Percentiles rank a stretch among this genome's conserved stretches.
Evolutionary conservation across 1,284 basidiomycete genomes (phyloP).

Genomic region (Ustilago esculenta): DNA sequence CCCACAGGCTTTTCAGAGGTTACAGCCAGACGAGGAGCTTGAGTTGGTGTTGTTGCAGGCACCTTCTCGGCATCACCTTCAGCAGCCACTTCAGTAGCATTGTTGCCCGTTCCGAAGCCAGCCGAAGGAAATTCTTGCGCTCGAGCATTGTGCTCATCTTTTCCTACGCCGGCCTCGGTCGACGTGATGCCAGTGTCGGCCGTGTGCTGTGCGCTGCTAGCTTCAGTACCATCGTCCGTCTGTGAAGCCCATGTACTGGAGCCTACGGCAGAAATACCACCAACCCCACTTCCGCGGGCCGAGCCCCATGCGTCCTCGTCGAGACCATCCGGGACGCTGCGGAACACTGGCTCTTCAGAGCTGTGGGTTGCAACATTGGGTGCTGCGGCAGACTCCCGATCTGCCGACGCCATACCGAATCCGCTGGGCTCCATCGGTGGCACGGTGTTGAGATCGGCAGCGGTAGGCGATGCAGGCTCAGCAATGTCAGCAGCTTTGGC

Average conservation of each 20-base stretch:
- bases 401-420: conserved; percentile 48
- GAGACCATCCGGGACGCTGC: conserved; percentile 57
- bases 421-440: conserved; percentile 50
- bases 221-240: conserved; percentile 38
- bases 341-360: conserved; percentile 54
- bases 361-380: conserved; percentile 63
- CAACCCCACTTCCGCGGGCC: conserved; percentile 28
- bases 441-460: conserved; percentile 29
- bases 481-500: conserved; percentile 51
- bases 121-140: conserved; percentile 38
- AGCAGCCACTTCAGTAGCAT: conserved; percentile 13
- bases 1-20: conserved; percentile 35
- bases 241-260: conserved; percentile 39
- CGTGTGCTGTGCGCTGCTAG: conserved; percentile 37
- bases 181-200: conserved; percentile 22
- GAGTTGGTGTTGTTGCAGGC: conserved; percentile 12
- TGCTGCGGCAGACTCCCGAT: conserved; percentile 54
- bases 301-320: conserved; percentile 57
- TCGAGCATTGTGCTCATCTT: conserved; percentile 31
- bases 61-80: conserved; percentile 35
- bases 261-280: conserved; percentile 17
- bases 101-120: conserved; percentile 14
- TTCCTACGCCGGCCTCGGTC: conserved; percentile 10
- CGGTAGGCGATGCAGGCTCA: conserved; percentile 42
- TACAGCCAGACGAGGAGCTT: conserved; percentile 18